Base-by-base conservation (phyloP, 495 filamentous ascomycete species). In the Evernia prunastri region DNA sequence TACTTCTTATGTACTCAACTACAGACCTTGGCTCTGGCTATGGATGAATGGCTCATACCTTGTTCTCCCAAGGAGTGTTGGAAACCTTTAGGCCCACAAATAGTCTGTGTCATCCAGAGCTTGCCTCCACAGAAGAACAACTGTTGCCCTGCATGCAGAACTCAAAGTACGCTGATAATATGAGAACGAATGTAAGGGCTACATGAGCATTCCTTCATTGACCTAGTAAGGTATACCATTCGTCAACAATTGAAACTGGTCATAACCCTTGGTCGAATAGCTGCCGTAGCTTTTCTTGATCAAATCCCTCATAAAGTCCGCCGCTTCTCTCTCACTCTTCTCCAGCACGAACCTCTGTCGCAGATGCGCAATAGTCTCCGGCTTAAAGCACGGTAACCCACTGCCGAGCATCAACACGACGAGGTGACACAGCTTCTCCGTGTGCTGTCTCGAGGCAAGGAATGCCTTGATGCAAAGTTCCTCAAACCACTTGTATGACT, bases 321-420 rank as follows among this genome's bases (percentile, higher is more conserved):
- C 95, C 0, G 95, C 95, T 71, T 99, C 95, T 59, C 91, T 83
- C 73, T 99, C 95, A 58, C 77, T 92, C 79, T 89, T 95, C 53
- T 99, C 92, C 59, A 96, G 76, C 59, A 96, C 93, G 70, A 99
- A 97, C 17, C 95, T 82, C 66, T 97, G 91, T 67, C 85, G 88
- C 77, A 99, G 96, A 75, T 95, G 88, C 70, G 88, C 85, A 29
- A 99, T 86, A 0, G 91, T 96, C 72, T 96, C 91, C 0, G 94
- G 92, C 74, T 97, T 99, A 82, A 99, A 99, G 75, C 95, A 99
- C 1, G 95, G 95, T 69, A 99, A 75, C 45, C 94, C 94, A 71
- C 89, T 94, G 68, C 96, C 94, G 74, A 97, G 84, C 95, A 99
- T 99, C 65, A 96, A 79, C 40, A 90, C 77, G 20, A 99, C 92